These are phyloP conservation scores for Backusella sp. DNA, from an alignment of 192 early-diverging fungal genomes.

Conservation along the genomic window DNA sequence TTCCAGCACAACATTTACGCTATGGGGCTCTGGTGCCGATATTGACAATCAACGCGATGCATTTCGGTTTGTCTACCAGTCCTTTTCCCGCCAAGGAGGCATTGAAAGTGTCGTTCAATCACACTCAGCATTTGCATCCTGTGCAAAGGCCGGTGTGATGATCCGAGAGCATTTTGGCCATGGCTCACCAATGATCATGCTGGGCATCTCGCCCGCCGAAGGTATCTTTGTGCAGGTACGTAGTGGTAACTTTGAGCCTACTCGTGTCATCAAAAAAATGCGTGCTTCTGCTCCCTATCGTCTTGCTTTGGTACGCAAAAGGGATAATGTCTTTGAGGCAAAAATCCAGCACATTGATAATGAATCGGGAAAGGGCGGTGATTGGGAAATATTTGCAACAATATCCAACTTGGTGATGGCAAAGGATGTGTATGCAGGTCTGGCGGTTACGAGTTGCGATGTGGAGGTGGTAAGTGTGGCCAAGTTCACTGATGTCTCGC, in stretches of 20 bases:
- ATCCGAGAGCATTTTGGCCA: constrained; percentile 29
- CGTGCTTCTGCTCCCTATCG: constrained; percentile 23
- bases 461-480: constrained; percentile 28
- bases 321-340: constrained; percentile 11
- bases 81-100: background rate
- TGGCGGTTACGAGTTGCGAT: constrained; percentile 33
- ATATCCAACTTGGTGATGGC: constrained; percentile 7
- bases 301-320: constrained; percentile 11
- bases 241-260: background rate
- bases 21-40: constrained; percentile 31
- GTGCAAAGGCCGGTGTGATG: constrained; percentile 35
- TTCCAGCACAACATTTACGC: constrained; percentile 24
- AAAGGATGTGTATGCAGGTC: constrained; percentile 21
- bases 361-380: background rate
- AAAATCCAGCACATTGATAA: background rate
- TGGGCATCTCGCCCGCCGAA: constrained; percentile 28
- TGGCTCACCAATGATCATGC: constrained; percentile 20
- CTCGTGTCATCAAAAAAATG: constrained; percentile 15
- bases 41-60: constrained; percentile 22
- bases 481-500: constrained; percentile 23
- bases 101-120: constrained; percentile 16
- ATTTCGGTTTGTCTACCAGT: constrained; percentile 31
- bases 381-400: constrained; percentile 16
- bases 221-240: constrained; percentile 27
- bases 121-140: constrained; percentile 29